Base-by-base conservation (phyloP, 139 green algal genomes). In the Axilococcus clingmanii region DNA sequence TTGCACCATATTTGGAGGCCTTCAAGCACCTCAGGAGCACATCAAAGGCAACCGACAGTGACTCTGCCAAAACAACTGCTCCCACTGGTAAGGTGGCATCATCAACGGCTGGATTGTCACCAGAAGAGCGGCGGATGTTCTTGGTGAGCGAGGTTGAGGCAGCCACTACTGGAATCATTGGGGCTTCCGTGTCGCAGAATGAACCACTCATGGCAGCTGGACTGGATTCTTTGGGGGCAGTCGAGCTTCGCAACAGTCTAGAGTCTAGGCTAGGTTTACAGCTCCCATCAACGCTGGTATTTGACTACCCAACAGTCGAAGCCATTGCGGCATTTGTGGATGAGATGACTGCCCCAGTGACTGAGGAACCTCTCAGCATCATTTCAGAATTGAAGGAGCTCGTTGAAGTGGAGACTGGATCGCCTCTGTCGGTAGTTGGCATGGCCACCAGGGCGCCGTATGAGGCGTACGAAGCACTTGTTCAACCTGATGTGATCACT, bases 231-330 rank as follows among this genome's bases (percentile, higher is more conserved):
- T 61, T 91, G 47, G 72, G 75, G 2, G 69, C 77, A 4, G 79
- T 89, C 36, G 83, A 94, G 77, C 72, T 92, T 55, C 62, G 76
- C 24, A 84, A 88, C 57, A 64, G 58, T 3, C 65, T 91, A 24
- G 62, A 55, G 19, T 16, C 28, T 28, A 33, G 38, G 17, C 42
- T 75, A 8, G 48, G 37, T 0, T 9, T 63, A 12, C 53, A 62
- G 9, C 48, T 77, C 24, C 61, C 71, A 4, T 45, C 48, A 34
- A 82, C 74, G 1, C 11, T 77, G 15, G 59, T 88, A 15, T 94
- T 91, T 52, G 84, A 94, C 72, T 81, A 88, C 58, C 85, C 85
- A 7, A 86, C 84, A 25, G 60, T 67, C 2, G 11, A 35, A 25
- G 36, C 37, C n/a, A 53, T 61, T 20, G 16, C 37, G 16, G 53